A percentile compares a stretch with the other conserved stretches of the same genome.
Evolutionary conservation across 768 basidiomycete species (phyloP).

Genomic region (Pleurotus salmoneostramineus): DNA sequence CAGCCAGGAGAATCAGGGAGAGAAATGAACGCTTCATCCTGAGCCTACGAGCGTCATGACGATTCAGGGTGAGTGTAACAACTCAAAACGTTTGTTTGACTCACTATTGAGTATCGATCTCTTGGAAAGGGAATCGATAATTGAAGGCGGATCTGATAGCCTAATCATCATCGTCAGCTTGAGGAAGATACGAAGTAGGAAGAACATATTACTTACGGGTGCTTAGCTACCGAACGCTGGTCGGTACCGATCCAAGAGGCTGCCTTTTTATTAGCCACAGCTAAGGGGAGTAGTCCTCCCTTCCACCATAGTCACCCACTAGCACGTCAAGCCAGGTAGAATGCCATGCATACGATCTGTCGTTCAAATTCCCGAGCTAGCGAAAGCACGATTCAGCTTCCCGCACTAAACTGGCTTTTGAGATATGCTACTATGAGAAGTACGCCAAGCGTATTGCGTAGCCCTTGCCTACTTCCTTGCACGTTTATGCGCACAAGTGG

Average conservation of each 20-base stretch:
- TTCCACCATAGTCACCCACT: not conserved
- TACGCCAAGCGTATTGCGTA: not conserved
- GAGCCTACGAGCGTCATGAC: not conserved
- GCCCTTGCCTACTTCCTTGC: not conserved
- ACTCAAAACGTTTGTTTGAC: not conserved
- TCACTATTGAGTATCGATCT: slow-evolving; percentile 5
- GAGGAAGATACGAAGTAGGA: not conserved
- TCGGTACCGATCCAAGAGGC: not conserved
- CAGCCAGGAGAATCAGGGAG: slow-evolving; percentile 3
- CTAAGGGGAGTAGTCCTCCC: not conserved
- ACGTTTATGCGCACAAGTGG: not conserved
- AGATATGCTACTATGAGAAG: not conserved
- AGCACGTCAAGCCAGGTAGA: not conserved
- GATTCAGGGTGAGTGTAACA: not conserved
- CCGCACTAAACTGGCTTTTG: not conserved
- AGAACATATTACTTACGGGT: not conserved
- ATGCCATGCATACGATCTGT: not conserved
- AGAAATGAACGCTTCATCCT: slow-evolving; percentile 6
- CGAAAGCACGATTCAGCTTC: not conserved
- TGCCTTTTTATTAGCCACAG: not conserved
- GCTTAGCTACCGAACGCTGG: slow-evolving; percentile 5
- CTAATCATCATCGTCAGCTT: too few relatives aligned
- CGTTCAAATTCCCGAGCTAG: not conserved
- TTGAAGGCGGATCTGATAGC: not conserved
- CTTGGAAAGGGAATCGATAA: slow-evolving; percentile 4